Evolutionary conservation across 2,329 filamentous ascomycete species (phyloP), one percentile per base, ranked within the genome.

Genomic region (Xylariaceae sp.): DNA sequence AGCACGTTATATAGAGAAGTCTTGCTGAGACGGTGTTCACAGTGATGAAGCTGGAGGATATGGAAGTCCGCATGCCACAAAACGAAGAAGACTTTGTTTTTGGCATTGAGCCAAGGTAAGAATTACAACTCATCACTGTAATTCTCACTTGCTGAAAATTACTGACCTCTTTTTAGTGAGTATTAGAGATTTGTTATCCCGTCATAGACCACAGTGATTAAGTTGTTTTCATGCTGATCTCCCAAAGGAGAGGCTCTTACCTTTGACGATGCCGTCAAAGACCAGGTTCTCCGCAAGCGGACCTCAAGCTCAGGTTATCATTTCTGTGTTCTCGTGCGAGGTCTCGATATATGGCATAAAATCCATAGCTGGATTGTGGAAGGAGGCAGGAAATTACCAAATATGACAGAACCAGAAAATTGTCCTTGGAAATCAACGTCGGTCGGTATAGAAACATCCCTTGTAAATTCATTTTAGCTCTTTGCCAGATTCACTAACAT

Each of bases 331-430:
- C 40, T 53, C 4, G 37, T 53, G 11, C 48, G 50, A 32, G 50
- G 50, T 10, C 36, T 50, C 7, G 50, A 53, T 17, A 46, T 53
- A 22, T 53, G 48, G 48, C 50, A 53, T 25, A 42, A 50, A 32
- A 46, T 48, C 8, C 50, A 50, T 22, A 53, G 50, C 35, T 53
- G 50, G 48, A 50, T 50, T 38, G 48, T 53, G 8, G 48, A 53
- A 10, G 50, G 50, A 5, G 50, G 48, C 6, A 46, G 48, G 14
- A 50, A 42, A 19, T 40, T 43, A 22, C 48, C 50, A 21, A 40
- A 44, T 8, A 50, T 50, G 45, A 46, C 48, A 17, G 45, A 46
- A 23, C 48, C 48, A 2, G 48, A 50, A 12, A 36, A 53, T 22
- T 53, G 42, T 23, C 50, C 48, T 2, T 53, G 50, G 50, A 53